phyloP scores from a whole-genome alignment of 352 stramenopile genomes.

The Globisporangium carolinianum region DNA sequence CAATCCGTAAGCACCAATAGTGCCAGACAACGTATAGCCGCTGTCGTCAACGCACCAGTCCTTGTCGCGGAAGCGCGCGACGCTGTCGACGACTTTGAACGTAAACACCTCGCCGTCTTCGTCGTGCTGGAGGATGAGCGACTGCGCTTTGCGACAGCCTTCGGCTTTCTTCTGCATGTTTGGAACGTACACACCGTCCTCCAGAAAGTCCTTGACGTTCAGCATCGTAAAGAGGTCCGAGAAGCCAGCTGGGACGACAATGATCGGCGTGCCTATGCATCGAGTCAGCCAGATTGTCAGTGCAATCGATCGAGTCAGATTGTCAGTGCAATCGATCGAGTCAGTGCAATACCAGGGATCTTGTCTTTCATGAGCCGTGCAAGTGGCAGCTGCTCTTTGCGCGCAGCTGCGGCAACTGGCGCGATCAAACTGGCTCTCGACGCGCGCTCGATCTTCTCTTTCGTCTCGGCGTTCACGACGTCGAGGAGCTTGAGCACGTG shows the following conservation, averaged over 20 bases:
- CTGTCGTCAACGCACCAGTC: conserved; percentile 56
- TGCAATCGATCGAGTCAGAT: background rate
- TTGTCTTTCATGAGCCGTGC: conserved; percentile 66
- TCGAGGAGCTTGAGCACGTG: conserved; percentile 77
- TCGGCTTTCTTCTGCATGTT: conserved; percentile 85
- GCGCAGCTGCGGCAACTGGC: conserved; percentile 22
- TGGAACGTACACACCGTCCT: conserved; percentile 72
- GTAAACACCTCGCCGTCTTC: conserved; percentile 76
- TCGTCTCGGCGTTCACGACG: conserved; percentile 74
- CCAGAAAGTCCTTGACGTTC: conserved; percentile 85
- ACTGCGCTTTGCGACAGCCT: conserved; percentile 74
- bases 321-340: background rate
- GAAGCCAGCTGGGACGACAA: conserved; percentile 84
- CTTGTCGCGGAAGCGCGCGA: conserved; percentile 77
- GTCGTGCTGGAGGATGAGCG: conserved; percentile 75
- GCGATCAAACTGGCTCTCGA: conserved; percentile 55
- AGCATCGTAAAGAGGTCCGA: conserved; percentile 87
- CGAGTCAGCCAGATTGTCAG: background rate
- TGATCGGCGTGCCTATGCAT: conserved; percentile 76
- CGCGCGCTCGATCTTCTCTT: conserved; percentile 84
- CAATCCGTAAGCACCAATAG: background rate
- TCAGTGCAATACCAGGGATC: conserved; percentile 35
- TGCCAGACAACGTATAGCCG: too few relatives aligned
- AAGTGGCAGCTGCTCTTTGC: conserved; percentile 67
- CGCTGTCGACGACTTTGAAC: conserved; percentile 87